phyloP scores from a whole-genome alignment of 2,329 filamentous ascomycete genomes.

The Colletotrichum sp. region DNA sequence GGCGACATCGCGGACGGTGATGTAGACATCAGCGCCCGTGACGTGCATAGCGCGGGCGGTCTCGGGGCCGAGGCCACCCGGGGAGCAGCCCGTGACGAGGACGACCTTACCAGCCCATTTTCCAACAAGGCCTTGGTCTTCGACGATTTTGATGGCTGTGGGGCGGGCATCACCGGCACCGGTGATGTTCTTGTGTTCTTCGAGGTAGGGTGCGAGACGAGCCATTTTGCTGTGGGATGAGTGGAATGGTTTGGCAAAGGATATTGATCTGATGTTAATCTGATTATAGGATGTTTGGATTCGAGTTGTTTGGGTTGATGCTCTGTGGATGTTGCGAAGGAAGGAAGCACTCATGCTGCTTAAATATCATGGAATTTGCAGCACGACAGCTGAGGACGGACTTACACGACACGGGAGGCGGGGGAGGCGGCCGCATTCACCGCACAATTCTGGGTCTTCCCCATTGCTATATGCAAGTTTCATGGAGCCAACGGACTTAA shows the following conservation, averaged over 20 bases:
- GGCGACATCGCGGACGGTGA: conserved; percentile 8
- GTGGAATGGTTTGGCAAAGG: not conserved
- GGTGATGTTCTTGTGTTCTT: not conserved
- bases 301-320: not conserved
- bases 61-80: conserved; percentile 46
- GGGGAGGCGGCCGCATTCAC: not conserved
- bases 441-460: not conserved
- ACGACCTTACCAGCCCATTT: conserved; percentile 16
- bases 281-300: not conserved
- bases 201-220: conserved; percentile 10
- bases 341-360: not conserved
- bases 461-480: not conserved
- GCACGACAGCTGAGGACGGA: not conserved
- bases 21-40: conserved; percentile 17
- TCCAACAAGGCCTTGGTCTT: conserved; percentile 21
- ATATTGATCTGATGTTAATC: not conserved
- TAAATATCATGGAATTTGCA: not conserved
- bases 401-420: not conserved
- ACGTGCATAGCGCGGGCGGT: conserved; percentile 33
- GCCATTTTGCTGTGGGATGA: not conserved
- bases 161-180: conserved; percentile 25
- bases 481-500: not conserved
- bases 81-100: conserved; percentile 41
- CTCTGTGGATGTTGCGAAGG: not conserved
- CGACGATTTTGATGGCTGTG: conserved; percentile 20